Conservation (phyloP, 805 yeast genomes). For the Saccharomycopsis oosterbeekiorum region DNA sequence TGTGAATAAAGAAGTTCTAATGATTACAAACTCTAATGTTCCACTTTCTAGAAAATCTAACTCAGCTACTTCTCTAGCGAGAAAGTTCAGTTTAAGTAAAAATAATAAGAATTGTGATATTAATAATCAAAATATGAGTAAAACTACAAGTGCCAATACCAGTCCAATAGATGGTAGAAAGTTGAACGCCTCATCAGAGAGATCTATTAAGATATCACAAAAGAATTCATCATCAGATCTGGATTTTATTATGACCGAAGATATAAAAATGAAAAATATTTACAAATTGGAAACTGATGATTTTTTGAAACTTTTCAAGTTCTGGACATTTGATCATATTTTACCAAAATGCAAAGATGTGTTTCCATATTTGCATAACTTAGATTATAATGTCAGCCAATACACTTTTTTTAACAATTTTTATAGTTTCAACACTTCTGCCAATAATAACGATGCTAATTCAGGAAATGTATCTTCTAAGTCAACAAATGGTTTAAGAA, state of each 20-base stretch:
- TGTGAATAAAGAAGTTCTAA: background rate
- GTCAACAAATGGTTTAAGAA: background rate
- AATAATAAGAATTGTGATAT: background rate
- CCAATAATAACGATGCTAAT: background rate
- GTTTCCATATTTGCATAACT: slow-evolving; percentile 18
- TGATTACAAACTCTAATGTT: background rate
- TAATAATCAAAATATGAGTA: background rate
- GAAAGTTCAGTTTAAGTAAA: background rate
- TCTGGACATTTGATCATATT: slow-evolving; percentile 18
- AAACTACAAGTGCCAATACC: background rate
- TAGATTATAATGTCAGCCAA: slow-evolving; percentile 16
- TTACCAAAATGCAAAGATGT: slow-evolving; percentile 12
- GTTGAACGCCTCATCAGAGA: background rate
- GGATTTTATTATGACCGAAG: background rate
- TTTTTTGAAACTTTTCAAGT: slow-evolving; percentile 16
- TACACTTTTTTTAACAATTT: slow-evolving; percentile 12
- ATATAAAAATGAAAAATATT: slow-evolving; percentile 6
- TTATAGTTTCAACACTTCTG: background rate
- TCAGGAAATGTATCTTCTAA: background rate
- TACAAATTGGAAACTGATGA: slow-evolving; percentile 16
- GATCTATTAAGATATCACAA: background rate
- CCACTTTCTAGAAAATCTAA: background rate
- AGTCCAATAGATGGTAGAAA: background rate
- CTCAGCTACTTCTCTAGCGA: background rate
- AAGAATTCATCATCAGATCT: background rate